Conservation (phyloP, 108 stramenopile genomes). For the Nannochloropsis salina region DNA sequence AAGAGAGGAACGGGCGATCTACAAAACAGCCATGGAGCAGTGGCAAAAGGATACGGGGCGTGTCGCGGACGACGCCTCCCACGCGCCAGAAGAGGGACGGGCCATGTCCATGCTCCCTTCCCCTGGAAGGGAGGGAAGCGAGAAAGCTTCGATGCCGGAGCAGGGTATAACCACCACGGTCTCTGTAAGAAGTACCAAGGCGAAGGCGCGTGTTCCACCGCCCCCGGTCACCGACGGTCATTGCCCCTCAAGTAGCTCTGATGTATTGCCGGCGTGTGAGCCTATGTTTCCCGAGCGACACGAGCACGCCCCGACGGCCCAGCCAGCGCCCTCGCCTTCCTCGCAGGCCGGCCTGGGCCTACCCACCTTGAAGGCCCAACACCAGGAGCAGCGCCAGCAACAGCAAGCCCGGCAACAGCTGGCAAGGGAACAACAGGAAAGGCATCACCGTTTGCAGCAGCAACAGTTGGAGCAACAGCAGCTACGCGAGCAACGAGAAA, state of each 20-base stretch:
- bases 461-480: background rate
- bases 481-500: slow-evolving; percentile 10
- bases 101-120: background rate
- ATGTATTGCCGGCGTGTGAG: background rate
- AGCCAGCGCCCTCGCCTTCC: background rate
- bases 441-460: background rate
- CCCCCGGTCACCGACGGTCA: background rate
- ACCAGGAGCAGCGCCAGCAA: background rate
- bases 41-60: background rate
- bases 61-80: background rate
- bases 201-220: background rate
- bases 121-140: no score
- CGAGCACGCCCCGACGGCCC: background rate
- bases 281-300: background rate
- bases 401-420: slow-evolving; percentile 10
- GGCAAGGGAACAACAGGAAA: background rate
- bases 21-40: background rate
- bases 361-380: background rate
- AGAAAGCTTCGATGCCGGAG: background rate
- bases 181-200: background rate
- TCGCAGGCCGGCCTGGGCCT: background rate
- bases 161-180: background rate
- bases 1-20: background rate
- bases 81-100: background rate
- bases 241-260: no score